Evolutionary conservation across 129 eudicot genomes (phyloP).

Genomic region (Apium graveolens): DNA sequence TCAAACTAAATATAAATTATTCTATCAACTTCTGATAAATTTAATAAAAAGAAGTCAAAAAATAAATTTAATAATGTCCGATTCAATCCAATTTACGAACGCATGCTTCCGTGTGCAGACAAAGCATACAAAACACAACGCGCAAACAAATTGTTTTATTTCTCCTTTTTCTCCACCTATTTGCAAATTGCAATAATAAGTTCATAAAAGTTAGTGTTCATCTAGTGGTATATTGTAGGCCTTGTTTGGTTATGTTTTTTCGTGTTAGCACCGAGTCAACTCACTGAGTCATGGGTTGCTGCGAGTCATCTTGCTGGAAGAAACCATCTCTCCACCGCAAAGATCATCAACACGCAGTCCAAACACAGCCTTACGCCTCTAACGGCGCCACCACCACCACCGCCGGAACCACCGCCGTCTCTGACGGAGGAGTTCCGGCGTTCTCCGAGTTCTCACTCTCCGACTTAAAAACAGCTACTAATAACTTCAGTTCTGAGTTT

Average conservation of each 20-base stretch:
- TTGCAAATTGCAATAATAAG: not conserved
- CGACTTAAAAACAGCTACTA: conserved; percentile 74
- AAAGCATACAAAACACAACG: not conserved
- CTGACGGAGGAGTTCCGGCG: conserved; percentile 46
- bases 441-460: conserved; percentile 61
- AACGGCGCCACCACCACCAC: conserved; percentile 34
- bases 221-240: not conserved
- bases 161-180: not conserved
- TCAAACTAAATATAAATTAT: no score
- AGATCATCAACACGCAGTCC: conserved; percentile 11
- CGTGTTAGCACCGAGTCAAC: not conserved
- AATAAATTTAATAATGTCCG: no score
- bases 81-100: no score
- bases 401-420: conserved; percentile 26
- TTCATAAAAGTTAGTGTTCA: not conserved
- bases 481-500: conserved; percentile 60
- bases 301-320: conserved; percentile 16
- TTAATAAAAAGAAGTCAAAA: no score
- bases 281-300: conserved; percentile 43
- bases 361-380: conserved; percentile 11
- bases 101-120: no score
- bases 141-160: not conserved
- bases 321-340: not conserved
- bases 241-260: not conserved
- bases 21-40: no score